Conservation (phyloP, 208 protist genomes). For the Leptomonas pyrrhocoris region DNA sequence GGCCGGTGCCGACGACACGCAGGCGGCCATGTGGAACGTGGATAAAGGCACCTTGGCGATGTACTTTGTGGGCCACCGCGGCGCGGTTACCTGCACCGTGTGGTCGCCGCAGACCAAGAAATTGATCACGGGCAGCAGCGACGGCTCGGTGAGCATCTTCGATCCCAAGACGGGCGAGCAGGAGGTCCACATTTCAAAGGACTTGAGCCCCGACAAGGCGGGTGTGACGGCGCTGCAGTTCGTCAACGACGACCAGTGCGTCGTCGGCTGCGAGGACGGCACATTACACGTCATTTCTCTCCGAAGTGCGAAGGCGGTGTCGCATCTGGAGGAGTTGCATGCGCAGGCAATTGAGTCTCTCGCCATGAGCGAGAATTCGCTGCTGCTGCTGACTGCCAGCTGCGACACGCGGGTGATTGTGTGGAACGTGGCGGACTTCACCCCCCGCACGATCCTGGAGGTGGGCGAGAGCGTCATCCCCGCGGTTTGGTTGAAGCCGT, state of each 20-base stretch:
- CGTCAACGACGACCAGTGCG: slow-evolving; percentile 75
- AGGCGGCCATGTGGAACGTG: slow-evolving; percentile 95
- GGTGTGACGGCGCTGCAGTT: slow-evolving; percentile 69
- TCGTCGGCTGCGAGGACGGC: slow-evolving; percentile 87
- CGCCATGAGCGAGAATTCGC: slow-evolving; percentile 35
- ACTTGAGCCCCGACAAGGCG: slow-evolving; percentile 77
- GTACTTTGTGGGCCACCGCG: slow-evolving; percentile 93
- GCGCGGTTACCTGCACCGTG: slow-evolving; percentile 72
- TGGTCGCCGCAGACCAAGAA: slow-evolving; percentile 91
- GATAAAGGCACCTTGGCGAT: slow-evolving; percentile 84
- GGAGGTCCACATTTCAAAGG: slow-evolving; percentile 62
- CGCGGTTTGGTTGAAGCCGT: slow-evolving; percentile 55
- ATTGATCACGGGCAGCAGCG: slow-evolving; percentile 91
- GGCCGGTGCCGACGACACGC: slow-evolving; percentile 89
- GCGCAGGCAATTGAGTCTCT: slow-evolving; percentile 87
- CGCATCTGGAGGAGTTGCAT: slow-evolving; percentile 73
- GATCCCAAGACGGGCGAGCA: slow-evolving; percentile 88
- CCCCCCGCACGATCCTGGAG: slow-evolving; percentile 50
- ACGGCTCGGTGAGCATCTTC: slow-evolving; percentile 91
- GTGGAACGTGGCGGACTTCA: slow-evolving; percentile 78
- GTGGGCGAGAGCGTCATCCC: slow-evolving; percentile 86
- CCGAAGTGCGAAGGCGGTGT: slow-evolving; percentile 62
- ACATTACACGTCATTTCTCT: slow-evolving; percentile 81
- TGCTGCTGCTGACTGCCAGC: slow-evolving; percentile 72
- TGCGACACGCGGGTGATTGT: slow-evolving; percentile 84